phyloP scores from a whole-genome alignment of 2,329 filamentous ascomycete genomes.

The Madurella fahalii region DNA sequence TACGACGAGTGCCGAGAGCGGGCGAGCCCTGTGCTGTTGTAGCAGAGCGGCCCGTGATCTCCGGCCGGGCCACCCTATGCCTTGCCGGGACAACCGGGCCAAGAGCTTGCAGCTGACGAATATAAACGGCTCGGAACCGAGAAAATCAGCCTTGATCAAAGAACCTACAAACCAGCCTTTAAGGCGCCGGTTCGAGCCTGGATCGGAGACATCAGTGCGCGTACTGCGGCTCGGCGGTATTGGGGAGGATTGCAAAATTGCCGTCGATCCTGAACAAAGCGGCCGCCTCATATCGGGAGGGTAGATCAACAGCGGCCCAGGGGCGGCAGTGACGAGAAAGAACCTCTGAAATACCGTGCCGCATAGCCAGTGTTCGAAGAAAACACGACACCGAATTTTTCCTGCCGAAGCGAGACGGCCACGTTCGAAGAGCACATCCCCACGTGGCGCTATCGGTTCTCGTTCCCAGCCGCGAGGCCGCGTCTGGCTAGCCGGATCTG shows the following conservation, averaged over 20 bases:
- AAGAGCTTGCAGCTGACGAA: neutral
- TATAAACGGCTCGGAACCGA: constrained; percentile 8
- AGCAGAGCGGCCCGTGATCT: constrained; percentile 5
- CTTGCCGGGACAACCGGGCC: constrained; percentile 6
- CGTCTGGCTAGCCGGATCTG: neutral
- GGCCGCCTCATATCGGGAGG: neutral
- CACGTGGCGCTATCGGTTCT: neutral
- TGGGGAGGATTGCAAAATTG: neutral
- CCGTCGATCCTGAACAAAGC: neutral
- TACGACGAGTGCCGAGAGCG: too few species aligned
- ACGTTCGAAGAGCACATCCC: neutral
- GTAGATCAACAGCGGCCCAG: neutral
- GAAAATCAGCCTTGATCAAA: constrained; percentile 3
- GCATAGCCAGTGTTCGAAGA: constrained; percentile 3
- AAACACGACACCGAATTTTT: neutral
- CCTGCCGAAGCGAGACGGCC: constrained; percentile 3
- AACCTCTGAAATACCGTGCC: constrained; percentile 20
- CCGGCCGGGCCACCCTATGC: neutral
- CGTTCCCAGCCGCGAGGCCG: neutral
- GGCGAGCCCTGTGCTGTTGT: neutral
- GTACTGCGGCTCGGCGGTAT: too few species aligned
- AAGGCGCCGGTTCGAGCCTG: too few species aligned
- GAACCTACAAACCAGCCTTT: neutral
- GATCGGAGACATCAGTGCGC: too few species aligned
- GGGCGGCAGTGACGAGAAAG: constrained; percentile 8